phyloP scores from a whole-genome alignment of 495 filamentous ascomycete genomes.

The Sporormia fimetaria region DNA sequence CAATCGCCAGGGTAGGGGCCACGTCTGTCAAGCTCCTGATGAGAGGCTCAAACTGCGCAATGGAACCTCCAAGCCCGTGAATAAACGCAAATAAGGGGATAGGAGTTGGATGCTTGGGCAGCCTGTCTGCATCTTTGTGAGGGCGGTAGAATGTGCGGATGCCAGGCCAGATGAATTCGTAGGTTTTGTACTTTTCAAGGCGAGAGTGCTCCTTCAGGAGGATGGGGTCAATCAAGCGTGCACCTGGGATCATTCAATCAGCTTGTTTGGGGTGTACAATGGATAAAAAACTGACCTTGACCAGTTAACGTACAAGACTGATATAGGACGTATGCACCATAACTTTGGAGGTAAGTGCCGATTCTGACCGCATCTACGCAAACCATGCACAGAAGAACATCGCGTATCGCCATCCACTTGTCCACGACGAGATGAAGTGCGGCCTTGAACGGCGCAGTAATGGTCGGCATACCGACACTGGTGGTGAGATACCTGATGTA shows the following conservation, averaged over 20 bases:
- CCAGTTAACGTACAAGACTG: not conserved
- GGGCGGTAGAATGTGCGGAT: constrained; percentile 75
- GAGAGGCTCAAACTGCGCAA: constrained; percentile 76
- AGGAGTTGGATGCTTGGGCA: constrained; percentile 58
- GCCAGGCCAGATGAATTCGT: constrained; percentile 53
- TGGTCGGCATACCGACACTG: too few species aligned
- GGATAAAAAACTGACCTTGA: not conserved
- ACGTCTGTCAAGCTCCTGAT: constrained; percentile 73
- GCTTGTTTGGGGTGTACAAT: not conserved
- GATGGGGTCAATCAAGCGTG: constrained; percentile 49
- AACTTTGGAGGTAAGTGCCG: too few species aligned
- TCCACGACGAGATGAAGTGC: too few species aligned
- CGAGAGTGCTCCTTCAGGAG: constrained; percentile 67
- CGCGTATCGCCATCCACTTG: too few species aligned
- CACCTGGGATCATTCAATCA: constrained; percentile 9
- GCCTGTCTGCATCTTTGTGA: constrained; percentile 67
- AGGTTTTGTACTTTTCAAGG: constrained; percentile 51
- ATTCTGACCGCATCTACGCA: too few species aligned
- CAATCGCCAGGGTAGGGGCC: constrained; percentile 79
- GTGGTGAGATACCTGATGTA: too few species aligned
- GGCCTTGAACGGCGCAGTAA: too few species aligned
- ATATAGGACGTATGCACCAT: not conserved
- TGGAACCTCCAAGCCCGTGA: constrained; percentile 80
- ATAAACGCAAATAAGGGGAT: constrained; percentile 83
- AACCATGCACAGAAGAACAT: too few species aligned